phyloP scores from a whole-genome alignment of 352 stramenopile genomes.

The Phytophthora sojae region DNA sequence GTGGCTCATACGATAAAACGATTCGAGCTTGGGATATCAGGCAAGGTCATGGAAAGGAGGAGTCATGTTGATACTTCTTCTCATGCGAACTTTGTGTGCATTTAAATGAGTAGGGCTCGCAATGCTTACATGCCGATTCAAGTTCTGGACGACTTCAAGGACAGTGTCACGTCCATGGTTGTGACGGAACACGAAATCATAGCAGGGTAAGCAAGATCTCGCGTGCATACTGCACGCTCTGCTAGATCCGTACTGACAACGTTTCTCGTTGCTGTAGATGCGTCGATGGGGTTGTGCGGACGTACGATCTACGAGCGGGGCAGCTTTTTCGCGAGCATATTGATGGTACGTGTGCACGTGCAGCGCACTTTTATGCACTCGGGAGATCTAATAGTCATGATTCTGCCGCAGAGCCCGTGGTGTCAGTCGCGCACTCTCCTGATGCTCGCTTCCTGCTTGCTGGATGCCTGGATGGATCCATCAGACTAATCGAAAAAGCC shows the following conservation, averaged over 20 bases:
- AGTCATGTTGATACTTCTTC: neutral
- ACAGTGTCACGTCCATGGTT: slow-evolving; percentile 89
- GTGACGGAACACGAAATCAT: slow-evolving; percentile 85
- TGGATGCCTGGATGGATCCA: slow-evolving; percentile 72
- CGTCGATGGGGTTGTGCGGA: slow-evolving; percentile 86
- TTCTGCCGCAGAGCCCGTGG: slow-evolving; percentile 66
- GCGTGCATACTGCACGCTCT: neutral
- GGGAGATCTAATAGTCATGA: neutral
- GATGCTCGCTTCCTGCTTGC: slow-evolving; percentile 84
- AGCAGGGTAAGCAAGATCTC: slow-evolving; percentile 51
- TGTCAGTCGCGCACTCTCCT: slow-evolving; percentile 74
- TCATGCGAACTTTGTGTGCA: neutral
- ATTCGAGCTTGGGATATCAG: slow-evolving; percentile 81
- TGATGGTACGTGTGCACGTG: slow-evolving; percentile 42
- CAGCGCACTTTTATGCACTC: neutral
- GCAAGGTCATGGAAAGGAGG: slow-evolving; percentile 19
- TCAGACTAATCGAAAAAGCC: slow-evolving; percentile 80
- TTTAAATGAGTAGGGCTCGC: slow-evolving; percentile 48
- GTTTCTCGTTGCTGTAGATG: slow-evolving; percentile 46
- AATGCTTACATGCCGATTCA: slow-evolving; percentile 86
- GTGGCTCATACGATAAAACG: slow-evolving; percentile 90
- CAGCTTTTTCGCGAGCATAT: slow-evolving; percentile 78
- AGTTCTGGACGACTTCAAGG: slow-evolving; percentile 87
- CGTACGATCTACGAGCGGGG: slow-evolving; percentile 84
- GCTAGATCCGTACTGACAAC: no score